These are phyloP conservation scores for Rhizoclosmatium sp. DNA, from an alignment of 192 early-diverging fungal species.

Conservation along the genomic window DNA sequence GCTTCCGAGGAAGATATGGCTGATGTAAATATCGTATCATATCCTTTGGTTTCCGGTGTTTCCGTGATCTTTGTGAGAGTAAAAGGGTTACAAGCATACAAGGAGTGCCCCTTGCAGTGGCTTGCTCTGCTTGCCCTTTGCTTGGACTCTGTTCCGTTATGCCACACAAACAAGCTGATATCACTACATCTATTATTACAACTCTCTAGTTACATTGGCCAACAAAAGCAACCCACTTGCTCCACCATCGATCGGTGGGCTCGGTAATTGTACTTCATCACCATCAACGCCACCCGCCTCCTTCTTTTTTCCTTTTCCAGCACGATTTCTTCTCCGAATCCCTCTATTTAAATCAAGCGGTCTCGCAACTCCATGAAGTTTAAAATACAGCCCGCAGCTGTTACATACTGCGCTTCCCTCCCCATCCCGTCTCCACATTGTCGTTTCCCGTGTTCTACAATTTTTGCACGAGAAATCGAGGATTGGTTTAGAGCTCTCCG, in stretches of 20 bases:
- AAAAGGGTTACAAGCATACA: too few species aligned
- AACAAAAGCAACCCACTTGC: neutral
- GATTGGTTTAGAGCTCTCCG: conserved; percentile 1
- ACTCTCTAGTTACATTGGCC: neutral
- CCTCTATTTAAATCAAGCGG: conserved; percentile 76
- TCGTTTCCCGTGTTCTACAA: conserved; percentile 53
- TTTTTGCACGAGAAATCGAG: conserved; percentile 49
- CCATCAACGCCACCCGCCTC: neutral
- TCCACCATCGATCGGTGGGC: neutral
- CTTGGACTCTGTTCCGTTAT: neutral
- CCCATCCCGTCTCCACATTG: conserved; percentile 56
- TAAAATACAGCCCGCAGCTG: conserved; percentile 88
- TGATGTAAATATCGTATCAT: too few species aligned
- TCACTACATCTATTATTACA: neutral
- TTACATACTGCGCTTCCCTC: conserved; percentile 44
- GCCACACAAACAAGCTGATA: neutral
- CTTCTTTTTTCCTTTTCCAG: conserved; percentile 31
- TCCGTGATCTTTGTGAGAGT: too few species aligned
- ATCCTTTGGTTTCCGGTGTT: too few species aligned
- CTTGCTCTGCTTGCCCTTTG: too few species aligned
- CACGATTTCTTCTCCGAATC: conserved; percentile 73
- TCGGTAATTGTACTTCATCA: neutral
- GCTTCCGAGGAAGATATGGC: too few species aligned
- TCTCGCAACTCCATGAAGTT: conserved; percentile 76
- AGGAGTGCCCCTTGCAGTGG: too few species aligned